Evolutionary conservation across 2,329 filamentous ascomycete species (phyloP), one percentile per base, ranked within the genome.

Genomic region (Zelopaecilomyces penicillatus): DNA sequence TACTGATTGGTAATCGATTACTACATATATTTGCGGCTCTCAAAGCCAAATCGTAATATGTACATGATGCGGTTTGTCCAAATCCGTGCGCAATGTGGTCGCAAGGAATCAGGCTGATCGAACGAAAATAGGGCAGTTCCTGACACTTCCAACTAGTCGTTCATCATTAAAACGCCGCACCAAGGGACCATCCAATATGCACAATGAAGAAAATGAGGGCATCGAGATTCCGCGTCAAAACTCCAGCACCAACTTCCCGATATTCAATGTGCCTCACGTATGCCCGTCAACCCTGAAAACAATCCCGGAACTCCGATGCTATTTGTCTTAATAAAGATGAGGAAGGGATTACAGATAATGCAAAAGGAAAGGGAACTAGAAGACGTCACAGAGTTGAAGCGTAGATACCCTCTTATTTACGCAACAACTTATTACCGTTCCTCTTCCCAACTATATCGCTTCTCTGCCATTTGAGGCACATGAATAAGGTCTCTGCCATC

Each of bases 401-500:
- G 19, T 19, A 19, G 19, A 19, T 19, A 19, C 19, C 19, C 19
- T 19, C 19, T 19, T 19, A 19, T 19, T 19, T 19, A 19, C 19
- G 19, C 19, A 19, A 19, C 19, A 19, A 19, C 19, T 19, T 34
- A n/a, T 54, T 46, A 54, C 48, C 49, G 43, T 30, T 63, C 59
- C 5, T 68, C 62, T 51, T 76, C 73, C 72, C 73, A 76, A 49
- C 73, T 76, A 43, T 74, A 76, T 32, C 73, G 62, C 49, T 64
- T 67, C 30, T 66, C 66, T 3, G 73, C 69, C 45, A 71, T 55
- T 52, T 76, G 73, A 2, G 73, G 73, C 7, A 76, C 68, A 47
- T 76, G 73, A 3, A 76, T 59, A 26, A 75, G 54, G 42, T 76
- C 73, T 4, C 57, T 57, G 1, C 66, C 65, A 39, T 72, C 66